Evolutionary conservation across 2,329 filamentous ascomycete genomes (phyloP), one percentile per base, ranked within the genome.

Genomic region (Zymoseptoria brevis): DNA sequence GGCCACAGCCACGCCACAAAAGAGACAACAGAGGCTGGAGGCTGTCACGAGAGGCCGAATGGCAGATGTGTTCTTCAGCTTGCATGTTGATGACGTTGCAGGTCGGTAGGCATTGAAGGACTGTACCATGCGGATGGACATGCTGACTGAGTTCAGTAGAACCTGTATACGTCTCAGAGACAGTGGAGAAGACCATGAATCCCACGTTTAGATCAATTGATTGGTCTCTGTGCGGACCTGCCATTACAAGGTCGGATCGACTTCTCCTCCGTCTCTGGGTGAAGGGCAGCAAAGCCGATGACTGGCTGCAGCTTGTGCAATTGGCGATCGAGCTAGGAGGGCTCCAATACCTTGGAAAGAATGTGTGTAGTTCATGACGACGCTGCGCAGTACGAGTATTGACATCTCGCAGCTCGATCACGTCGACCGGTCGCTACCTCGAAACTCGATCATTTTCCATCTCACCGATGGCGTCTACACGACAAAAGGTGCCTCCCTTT

Each of bases 141-240:
- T 35, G 56, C 35, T 45, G 51, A 58, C 65, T 68, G 62, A 69
- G 16, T 51, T 54, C 29, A 11, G 75, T 80, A 53, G 86, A 90
- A 16, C 91, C 93, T 0, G 76, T 96, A n/a, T 96, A 96, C 72
- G 83, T 96, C 67, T 96, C 91, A 69, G 93, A 97, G 75, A 80
- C 88, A 21, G 83, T 65, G 26, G 83, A 88, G 66, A 85, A 85
- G 68, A 86, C 89, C n/a, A 91, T 90, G 73, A 96, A 96, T 72
- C 94, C 94, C 63, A 90, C 88, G 67, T 97, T 96, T 72, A 85
- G 84, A 50, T 87, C 89, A 71, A 95, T 96, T 71, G 87, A 95
- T 62, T 80, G 96, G 5, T 81, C 82, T 22, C 75, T 79, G 5
- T 84, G 81, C 62, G 84, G 82, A 0, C 82, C 88, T 0, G 71